Conservation (phyloP, 495 filamentous ascomycete genomes). For the Paragyromitra xinjiangensis region DNA sequence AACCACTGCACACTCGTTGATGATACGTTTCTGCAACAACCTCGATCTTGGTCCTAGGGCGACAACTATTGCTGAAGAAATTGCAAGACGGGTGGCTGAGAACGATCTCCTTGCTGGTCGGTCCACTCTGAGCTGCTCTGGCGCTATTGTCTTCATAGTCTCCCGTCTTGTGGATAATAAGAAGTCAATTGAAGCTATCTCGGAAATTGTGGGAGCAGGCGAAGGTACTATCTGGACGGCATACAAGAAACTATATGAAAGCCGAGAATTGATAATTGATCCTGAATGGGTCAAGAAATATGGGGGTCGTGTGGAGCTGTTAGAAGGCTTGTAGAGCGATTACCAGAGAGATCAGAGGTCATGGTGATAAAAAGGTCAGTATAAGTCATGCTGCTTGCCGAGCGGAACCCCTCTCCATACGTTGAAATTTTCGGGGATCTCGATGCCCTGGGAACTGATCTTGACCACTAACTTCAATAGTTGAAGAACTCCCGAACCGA, state of each 20-base stretch:
- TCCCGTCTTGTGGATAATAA: constrained; percentile 76
- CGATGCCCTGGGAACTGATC: too few species aligned
- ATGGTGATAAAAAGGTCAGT: constrained; percentile 58
- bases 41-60: constrained; percentile 72
- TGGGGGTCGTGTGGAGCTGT: constrained; percentile 66
- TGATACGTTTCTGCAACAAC: constrained; percentile 81
- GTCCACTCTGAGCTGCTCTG: constrained; percentile 87
- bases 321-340: too few species aligned
- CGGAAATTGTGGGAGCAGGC: constrained; percentile 76
- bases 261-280: constrained; percentile 74
- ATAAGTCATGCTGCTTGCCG: background rate
- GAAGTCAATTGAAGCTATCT: constrained; percentile 79
- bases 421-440: background rate
- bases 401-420: too few species aligned
- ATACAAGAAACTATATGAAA: constrained; percentile 79
- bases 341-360: background rate
- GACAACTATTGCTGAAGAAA: constrained; percentile 71
- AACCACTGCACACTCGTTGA: constrained; percentile 80
- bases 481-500: too few species aligned
- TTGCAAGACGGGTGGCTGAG: constrained; percentile 74
- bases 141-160: constrained; percentile 92
- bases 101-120: constrained; percentile 81
- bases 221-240: constrained; percentile 90
- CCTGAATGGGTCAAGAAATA: constrained; percentile 72
- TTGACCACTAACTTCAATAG: too few species aligned